Base-by-base conservation (phyloP, 768 basidiomycete genomes). In the Kwoniella heveanensis region DNA sequence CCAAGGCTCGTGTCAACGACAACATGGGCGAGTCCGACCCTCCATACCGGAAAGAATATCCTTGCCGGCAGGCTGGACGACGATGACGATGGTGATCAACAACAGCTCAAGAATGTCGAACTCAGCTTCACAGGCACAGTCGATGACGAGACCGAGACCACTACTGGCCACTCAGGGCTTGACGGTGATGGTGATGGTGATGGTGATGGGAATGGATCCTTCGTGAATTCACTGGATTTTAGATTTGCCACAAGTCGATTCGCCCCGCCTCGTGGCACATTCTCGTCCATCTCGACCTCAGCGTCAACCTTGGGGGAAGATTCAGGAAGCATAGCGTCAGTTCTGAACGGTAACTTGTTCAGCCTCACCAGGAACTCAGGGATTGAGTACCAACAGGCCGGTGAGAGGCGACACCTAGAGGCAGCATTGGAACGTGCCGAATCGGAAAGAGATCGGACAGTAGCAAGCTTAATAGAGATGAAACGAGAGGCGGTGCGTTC, bases 21-120 rank as follows among this genome's bases (percentile, higher is more conserved):
- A 6, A 32, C 32, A 5, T 32, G 32, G 7, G 13, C 32, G 7
- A 32, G 13, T 32, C 5, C 32, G 7, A 13, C 32, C 32, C 32
- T 6, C 32, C 5, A 32, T 32, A 32, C 5, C 32, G 32, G 7
- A 6, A 5, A 32, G 7, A 13, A 32, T 32, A 6, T 32, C 13
- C 7, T 5, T 32, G 10, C 15, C 8, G 39, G 19, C 39, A 3
- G 19, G 8, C 4, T 10, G 9, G 10, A 44, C 15, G 39, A 19
- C 39, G 3, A 44, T 44, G 39, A 44, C 32, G 5, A 32, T 32
- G 32, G 32, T 32, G 39, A 44, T 19, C 39, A 64, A 7, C 47
- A 54, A 19, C 52, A 54, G 32, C 51, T 65, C 22, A 60, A 60
- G 47, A 59, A 65, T 29, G 22, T 49, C 8, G 64, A 65, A 21